Evolutionary conservation across 2,329 filamentous ascomycete species (phyloP), one percentile per base, ranked within the genome.

Genomic region (Cercospora sp.): DNA sequence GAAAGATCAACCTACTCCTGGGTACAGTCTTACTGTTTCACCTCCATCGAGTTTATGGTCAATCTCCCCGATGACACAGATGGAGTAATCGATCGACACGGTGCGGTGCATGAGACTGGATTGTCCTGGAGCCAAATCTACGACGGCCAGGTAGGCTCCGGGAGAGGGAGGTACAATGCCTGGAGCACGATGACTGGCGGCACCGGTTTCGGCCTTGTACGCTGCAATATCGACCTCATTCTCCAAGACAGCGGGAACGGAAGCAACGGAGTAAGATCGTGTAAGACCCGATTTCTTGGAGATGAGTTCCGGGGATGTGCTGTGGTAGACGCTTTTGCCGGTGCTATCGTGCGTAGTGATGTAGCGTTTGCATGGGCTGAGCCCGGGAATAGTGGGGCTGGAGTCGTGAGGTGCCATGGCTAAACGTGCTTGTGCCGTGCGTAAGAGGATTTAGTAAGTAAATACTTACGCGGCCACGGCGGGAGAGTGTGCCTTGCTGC

Each of bases 1-100:
- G n/a, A 34, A n/a, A 13, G 1, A 4, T 5, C 34, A 18, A 65
- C 71, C 53, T 62, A 73, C 71, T 7, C 72, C 72, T 24, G 72
- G 71, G 57, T 65, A 65, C 40, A 74, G 12, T 34, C 69, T 57
- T 8, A 74, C 70, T 55, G 68, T 70, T 57, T 73, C 69, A 4
- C 72, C 72, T n/a, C 66, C 62, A 58, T 74, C 72, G 18, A 74
- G 59, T 51, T 71, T 70, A 65, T 74, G 72, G 24, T 73, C 72
- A 49, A 73, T 73, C 66, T 70, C 71, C 5, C 72, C 71, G 10
- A 67, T 51, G 18, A 64, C 60, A 43, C 71, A 73, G 4, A 74
- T 71, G 4, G 71, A 72, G 40, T 59, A 71, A 55, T 73, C 72
- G 13, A 74, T 64, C 3, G 70, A 72, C 3, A 72, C 71, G 3